Conservation (phyloP, 2,329 filamentous ascomycete species). For the Calonectria fujianensis region DNA sequence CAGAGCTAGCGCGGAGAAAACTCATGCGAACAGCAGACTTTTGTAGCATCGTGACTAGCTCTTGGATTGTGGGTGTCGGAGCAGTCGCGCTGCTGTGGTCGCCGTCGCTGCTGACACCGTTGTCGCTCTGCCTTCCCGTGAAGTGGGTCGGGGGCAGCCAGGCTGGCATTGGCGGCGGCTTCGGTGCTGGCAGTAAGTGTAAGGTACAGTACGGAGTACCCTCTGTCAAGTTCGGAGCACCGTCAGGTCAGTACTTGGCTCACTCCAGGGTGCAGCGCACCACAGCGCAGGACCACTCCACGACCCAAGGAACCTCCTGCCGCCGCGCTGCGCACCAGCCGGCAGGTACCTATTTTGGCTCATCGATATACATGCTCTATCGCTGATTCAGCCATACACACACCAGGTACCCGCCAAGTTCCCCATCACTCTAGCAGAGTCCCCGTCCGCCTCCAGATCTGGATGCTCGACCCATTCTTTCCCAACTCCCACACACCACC, state of each 20-base stretch:
- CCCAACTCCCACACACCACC: conserved; percentile 54
- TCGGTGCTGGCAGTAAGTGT: conserved; percentile 34
- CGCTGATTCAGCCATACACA: conserved; percentile 11
- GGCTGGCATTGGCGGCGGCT: conserved; percentile 37
- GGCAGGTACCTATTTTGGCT: conserved; percentile 8
- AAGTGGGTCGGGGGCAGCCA: conserved; percentile 34
- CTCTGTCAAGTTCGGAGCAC: conserved; percentile 34
- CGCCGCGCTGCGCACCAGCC: conserved; percentile 38
- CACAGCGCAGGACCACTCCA: conserved; percentile 37
- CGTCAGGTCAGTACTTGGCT: conserved; percentile 47
- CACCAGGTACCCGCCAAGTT: conserved; percentile 11
- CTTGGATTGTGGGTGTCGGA: neutral
- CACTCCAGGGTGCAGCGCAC: conserved; percentile 42
- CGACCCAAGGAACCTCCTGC: conserved; percentile 52
- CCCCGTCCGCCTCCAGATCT: conserved; percentile 55
- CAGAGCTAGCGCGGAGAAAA: neutral
- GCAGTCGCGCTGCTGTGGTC: conserved; percentile 20
- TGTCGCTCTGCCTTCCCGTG: conserved; percentile 38
- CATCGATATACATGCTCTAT: conserved; percentile 7
- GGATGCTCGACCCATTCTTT: conserved; percentile 57
- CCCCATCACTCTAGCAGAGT: conserved; percentile 22
- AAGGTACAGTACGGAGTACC: conserved; percentile 24
- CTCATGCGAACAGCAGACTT: neutral
- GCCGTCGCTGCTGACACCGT: conserved; percentile 29
- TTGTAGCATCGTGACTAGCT: conserved; percentile 5